Evolutionary conservation across 345 rosid genomes (phyloP).

Genomic region (Hypericum androsaemum): DNA sequence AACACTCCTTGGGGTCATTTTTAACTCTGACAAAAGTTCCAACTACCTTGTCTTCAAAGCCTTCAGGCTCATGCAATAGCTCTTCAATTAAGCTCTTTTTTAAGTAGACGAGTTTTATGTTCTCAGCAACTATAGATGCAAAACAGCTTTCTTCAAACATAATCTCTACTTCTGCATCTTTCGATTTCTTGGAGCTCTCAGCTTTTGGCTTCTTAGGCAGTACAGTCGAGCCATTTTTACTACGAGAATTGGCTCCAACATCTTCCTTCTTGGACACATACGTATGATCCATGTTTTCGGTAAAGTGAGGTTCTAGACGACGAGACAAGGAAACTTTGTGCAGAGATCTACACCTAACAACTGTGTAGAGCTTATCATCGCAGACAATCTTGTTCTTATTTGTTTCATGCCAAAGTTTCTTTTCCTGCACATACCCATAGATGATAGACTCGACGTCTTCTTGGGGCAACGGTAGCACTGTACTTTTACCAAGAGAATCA

Average conservation of each 20-base stretch:
- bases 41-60: conserved; percentile 31
- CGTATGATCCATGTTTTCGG: conserved; percentile 22
- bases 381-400: conserved; percentile 28
- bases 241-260: conserved; percentile 11
- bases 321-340: conserved; percentile 17
- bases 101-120: conserved; percentile 44
- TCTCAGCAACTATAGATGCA: conserved; percentile 35
- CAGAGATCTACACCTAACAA: conserved; percentile 33
- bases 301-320: conserved; percentile 29
- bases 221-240: conserved; percentile 8
- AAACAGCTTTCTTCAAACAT: conserved; percentile 23
- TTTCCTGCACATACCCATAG: conserved; percentile 20
- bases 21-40: conserved; percentile 55
- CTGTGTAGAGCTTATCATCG: conserved; percentile 33
- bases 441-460: conserved; percentile 26
- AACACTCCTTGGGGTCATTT: conserved; percentile 21
- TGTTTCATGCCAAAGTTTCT: conserved; percentile 21
- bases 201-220: conserved; percentile 25
- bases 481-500: conserved; percentile 33
- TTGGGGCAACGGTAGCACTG: conserved; percentile 25
- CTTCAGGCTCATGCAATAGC: conserved; percentile 23
- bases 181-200: conserved; percentile 1
- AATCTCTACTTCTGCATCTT: conserved; percentile 15
- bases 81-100: conserved; percentile 38
- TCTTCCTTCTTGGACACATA: conserved; percentile 13